phyloP scores from a whole-genome alignment of 116 monocot genomes.

The Zostera marina region DNA sequence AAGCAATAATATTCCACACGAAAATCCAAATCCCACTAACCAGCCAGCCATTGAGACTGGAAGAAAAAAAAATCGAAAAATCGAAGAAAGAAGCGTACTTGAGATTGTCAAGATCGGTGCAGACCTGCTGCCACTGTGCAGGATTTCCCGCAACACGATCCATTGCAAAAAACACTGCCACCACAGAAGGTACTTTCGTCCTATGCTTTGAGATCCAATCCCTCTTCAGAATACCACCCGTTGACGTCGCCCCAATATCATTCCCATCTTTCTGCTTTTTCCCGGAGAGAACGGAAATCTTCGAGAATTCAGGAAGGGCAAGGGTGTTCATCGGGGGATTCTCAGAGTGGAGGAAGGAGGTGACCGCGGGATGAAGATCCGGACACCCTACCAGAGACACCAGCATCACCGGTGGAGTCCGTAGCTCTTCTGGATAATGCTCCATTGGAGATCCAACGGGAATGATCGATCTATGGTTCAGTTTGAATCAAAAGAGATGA shows the following conservation, averaged over 20 bases:
- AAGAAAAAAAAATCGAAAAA: background rate
- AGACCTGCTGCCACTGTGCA: constrained; percentile 77
- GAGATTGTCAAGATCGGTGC: constrained; percentile 82
- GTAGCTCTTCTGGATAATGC: constrained; percentile 76
- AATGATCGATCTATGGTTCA: background rate
- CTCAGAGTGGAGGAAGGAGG: constrained; percentile 59
- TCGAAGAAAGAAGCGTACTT: constrained; percentile 37
- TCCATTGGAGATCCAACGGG: constrained; percentile 31
- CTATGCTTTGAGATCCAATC: constrained; percentile 74
- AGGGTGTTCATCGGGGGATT: constrained; percentile 87
- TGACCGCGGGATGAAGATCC: constrained; percentile 56
- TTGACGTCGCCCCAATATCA: background rate
- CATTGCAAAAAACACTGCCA: constrained; percentile 39
- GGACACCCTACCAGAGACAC: constrained; percentile 50
- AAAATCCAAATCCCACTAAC: too few relatives aligned
- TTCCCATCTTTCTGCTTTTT: constrained; percentile 14
- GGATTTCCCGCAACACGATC: constrained; percentile 60
- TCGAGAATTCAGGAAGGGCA: constrained; percentile 69
- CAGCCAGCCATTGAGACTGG: background rate
- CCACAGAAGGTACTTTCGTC: constrained; percentile 52
- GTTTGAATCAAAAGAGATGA: too few relatives aligned
- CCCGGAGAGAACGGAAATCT: constrained; percentile 30
- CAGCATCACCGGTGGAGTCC: constrained; percentile 66
- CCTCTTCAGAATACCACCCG: constrained; percentile 54
- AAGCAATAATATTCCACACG: too few relatives aligned